Evolutionary conservation across 768 basidiomycete genomes (phyloP), one percentile per base, ranked within the genome.

Genomic region (Trametes maxima): DNA sequence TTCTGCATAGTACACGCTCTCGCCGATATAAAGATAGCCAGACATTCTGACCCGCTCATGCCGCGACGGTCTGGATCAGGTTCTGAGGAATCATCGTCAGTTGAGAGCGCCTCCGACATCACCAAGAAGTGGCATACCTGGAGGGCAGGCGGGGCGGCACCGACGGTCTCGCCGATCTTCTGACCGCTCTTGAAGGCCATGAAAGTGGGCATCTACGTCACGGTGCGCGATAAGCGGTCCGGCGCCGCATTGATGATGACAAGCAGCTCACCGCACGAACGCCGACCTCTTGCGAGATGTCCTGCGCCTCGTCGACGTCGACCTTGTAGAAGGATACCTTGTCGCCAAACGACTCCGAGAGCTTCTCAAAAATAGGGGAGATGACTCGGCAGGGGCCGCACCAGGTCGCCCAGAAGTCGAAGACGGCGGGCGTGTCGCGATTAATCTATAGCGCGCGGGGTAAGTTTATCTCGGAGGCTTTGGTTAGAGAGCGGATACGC

Each of bases 401-500:
- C 89, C 89, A 90, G 2, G 82, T 81, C 42, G 89, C 89, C 86
- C 86, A 88, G 75, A 91, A 90, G 74, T 91, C 87, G 68, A 91
- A 78, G 17, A 87, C 69, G 64, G 79, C 74, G 62, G 76, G 73
- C 66, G 79, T 79, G 60, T 76, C 78, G 57, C 77, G 71, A 67
- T 75, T 76, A 68, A 86, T 84, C 78, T 79, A 52, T 39, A 28
- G 22, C 35, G 43, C 60, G 24, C 33, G 8, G 45, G 39, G 55
- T 49, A 33, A 55, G 54, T 35, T 40, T 44, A 43, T 45, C 19
- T n/a, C 47, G 44, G 21, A 46, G 24, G 36, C n/a, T 21, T 25
- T 17, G 19, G 3, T 28, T 36, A 48, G 42, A 16, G 35, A 11
- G 8, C 40, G 17, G 35, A 54, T 40, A 74, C 83, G 64, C 67